phyloP scores from a whole-genome alignment of 164 flowering plant genomes.

The grape (Vitis vinifera) region DNA sequence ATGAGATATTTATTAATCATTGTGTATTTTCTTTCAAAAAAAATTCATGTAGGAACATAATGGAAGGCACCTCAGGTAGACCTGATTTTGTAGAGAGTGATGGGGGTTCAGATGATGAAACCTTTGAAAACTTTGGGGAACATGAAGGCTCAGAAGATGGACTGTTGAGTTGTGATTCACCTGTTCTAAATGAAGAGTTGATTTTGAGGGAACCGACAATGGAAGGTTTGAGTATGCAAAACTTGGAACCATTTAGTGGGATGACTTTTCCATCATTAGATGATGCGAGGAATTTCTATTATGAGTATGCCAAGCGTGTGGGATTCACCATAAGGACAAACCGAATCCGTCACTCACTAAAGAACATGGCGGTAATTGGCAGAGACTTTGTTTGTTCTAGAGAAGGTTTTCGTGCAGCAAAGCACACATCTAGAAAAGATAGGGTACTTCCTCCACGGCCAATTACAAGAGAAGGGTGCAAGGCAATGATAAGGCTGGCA shows the following conservation, averaged over 20 bases:
- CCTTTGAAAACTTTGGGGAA: constrained; percentile 9
- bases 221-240: neutral
- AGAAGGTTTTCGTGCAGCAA: constrained; percentile 33
- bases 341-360: constrained; percentile 28
- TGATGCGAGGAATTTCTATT: constrained; percentile 29
- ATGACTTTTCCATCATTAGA: constrained; percentile 27
- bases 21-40: too few species aligned
- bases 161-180: constrained; percentile 12
- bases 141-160: constrained; percentile 15
- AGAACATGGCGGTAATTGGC: constrained; percentile 26
- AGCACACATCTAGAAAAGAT: constrained; percentile 28
- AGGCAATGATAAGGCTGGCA: constrained; percentile 34
- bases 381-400: constrained; percentile 34
- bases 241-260: constrained; percentile 20
- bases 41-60: constrained; percentile 1
- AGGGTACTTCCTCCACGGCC: constrained; percentile 33
- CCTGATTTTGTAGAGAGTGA: constrained; percentile 12
- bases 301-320: constrained; percentile 26
- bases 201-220: constrained; percentile 1
- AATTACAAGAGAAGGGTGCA: constrained; percentile 34
- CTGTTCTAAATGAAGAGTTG: constrained; percentile 7
- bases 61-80: constrained; percentile 10
- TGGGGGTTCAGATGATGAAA: constrained; percentile 11
- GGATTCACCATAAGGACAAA: constrained; percentile 33
- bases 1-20: too few species aligned